Base-by-base conservation (phyloP, 2,329 filamentous ascomycete species). In the Penicillium thymicola region DNA sequence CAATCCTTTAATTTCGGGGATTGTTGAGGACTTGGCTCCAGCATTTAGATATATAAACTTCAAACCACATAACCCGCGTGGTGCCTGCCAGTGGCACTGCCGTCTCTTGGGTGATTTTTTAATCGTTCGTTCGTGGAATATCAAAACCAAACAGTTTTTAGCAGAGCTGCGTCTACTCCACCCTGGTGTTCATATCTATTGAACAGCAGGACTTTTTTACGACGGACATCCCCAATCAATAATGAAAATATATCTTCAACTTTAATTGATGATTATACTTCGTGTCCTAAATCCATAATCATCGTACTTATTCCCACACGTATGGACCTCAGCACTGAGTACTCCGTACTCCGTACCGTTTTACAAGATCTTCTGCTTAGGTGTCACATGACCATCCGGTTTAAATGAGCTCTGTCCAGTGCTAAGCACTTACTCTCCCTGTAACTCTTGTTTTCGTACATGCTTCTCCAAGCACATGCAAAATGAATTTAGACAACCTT, bases 131-230 rank as follows among this genome's bases (percentile, higher is more conserved):
- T 75, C 72, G 69, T 78, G 76, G 76, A 67, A 78, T 72, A 78
- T 70, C 72, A 74, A 78, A 75, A 71, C 72, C 69, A 72, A 72
- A 71, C 75, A 74, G 75, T 75, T 77, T 77, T 76, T 77, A 78
- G 76, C 76, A 78, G 75, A 67, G 69, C 75, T 74, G 75, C 76
- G 76, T 78, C 75, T 76, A 76, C 75, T 78, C 76, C 76, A 78
- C 76, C 76, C 76, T 77, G 72, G 72, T 74, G 71, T 71, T 75
- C 67, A 66, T 55, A 51, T 67, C 57, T 36, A 65, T 76, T 65
- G 73, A 70, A 69, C 71, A 64, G 68, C 69, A 75, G 76, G 75
- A 77, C 75, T 77, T 73, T 72, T 75, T 71, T 71, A 74, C 69
- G 75, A 77, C 75, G 75, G 66, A 78, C 75, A 77, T 76, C 60